A percentile compares a stretch with the other conserved stretches of the same genome.
Conservation (phyloP, 257 asterid species). For the Nicotiana knightiana region DNA sequence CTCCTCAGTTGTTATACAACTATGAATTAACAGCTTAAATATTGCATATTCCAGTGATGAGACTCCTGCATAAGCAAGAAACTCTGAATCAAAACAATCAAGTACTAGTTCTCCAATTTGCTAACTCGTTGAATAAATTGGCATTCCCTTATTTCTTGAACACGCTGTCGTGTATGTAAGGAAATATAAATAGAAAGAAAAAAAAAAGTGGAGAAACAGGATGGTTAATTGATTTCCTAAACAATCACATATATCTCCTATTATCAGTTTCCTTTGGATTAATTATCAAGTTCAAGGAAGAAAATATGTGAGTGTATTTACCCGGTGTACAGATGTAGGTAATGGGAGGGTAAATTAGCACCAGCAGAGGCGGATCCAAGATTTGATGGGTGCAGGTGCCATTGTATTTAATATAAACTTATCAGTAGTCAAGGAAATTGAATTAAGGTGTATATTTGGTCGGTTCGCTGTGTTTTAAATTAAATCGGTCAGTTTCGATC, state of each 20-base stretch:
- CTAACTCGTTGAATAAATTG: neutral
- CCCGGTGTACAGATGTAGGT: neutral
- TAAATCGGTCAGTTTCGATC: too few relatives aligned
- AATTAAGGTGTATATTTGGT: too few relatives aligned
- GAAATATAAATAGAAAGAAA: neutral
- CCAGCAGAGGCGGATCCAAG: too few relatives aligned
- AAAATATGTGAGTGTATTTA: too few relatives aligned
- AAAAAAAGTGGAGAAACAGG: neutral
- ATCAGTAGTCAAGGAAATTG: too few relatives aligned
- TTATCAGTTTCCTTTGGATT: too few relatives aligned
- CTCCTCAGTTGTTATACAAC: neutral
- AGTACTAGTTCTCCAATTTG: neutral
- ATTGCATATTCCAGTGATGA: neutral
- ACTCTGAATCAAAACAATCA: neutral
- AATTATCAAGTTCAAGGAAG: too few relatives aligned
- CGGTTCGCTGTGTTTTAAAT: too few relatives aligned
- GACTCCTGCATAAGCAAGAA: neutral
- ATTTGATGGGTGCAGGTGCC: too few relatives aligned
- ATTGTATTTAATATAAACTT: too few relatives aligned
- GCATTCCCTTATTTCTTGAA: neutral
- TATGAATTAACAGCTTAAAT: neutral
- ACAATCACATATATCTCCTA: neutral
- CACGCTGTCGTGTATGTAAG: neutral
- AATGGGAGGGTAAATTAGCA: neutral
- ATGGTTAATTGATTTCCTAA: neutral